Evolutionary conservation across 2,329 filamentous ascomycete species (phyloP), one percentile per base, ranked within the genome.

Genomic region (Coniochaeta sp.): DNA sequence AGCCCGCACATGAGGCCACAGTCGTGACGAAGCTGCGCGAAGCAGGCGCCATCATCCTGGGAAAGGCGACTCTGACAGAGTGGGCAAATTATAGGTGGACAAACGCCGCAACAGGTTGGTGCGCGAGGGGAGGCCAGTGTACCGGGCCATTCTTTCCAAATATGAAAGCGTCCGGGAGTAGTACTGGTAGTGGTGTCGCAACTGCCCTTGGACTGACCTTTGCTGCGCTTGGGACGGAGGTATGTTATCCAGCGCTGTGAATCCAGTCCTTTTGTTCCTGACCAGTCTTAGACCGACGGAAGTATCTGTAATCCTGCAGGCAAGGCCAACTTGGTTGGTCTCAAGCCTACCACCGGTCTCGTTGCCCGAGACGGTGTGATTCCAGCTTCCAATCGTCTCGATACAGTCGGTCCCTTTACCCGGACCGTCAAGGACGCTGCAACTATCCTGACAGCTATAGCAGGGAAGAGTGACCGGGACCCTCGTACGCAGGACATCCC

Each of bases 301-400:
- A 22, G n/a, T n/a, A 44, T 44, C 22, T 19, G 17, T n/a, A 22
- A 19, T 24, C 42, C 42, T 24, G 17, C 42, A 24, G 42, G 19
- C 3, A 24, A 22, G 4, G 19, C 17, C 4, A 87, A 86, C 60
- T 68, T 89, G 3, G 87, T 89, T 0, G 88, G 87, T 0, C 85
- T 90, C 66, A 88, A 87, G 70, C 85, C 87, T 0, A 87, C 86
- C 0, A 82, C 89, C 3, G 88, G 88, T 0, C 73, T 89, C 1
- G 88, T 83, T 0, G 86, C 84, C 7, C 77, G 84, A 24, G 72
- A 80, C 61, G 75, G 88, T 4, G 87, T 89, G 1, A 82, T 91
- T 12, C 88, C 89, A 0, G 84, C 90, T 4, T 83, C 80, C 2
- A 71, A 79, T 30, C 81, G 84, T 65, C 85, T 88, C 66, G 89